Evolutionary conservation across 225 moss, liverwort and hornwort species (phyloP), one percentile per base, ranked within the genome.

Genomic region (Takakia lepidozioides): DNA sequence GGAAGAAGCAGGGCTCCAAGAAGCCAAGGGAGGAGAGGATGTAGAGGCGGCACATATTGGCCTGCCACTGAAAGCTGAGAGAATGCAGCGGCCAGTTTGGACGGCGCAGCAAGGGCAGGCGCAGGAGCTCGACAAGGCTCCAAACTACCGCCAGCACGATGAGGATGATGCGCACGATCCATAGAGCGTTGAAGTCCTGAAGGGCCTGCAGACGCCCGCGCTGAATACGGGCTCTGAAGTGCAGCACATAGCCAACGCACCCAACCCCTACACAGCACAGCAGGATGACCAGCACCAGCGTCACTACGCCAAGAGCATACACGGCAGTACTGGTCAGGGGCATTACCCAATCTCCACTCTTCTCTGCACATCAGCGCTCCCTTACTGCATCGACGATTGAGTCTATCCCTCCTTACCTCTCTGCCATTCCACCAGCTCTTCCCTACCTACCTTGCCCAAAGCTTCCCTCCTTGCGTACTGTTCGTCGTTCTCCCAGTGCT

Each of bases 301-400:
- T 93, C 75, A 61, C 60, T 71, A 88, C 70, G 71, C 93, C 93
- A 83, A 93, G 83, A 71, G 85, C 93, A 85, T 93, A 85, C 88
- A 78, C 85, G 88, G 88, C 80, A 74, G 88, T 81, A 78, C 88
- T 79, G 78, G 80, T 86, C 88, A 88, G 88, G 93, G 85, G 92
- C 92, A 92, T 92, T 76, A 92, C 87, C 92, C 87, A 74, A 84
- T 74, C 74, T 82, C 79, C 74, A 63, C 70, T 67, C 63, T 74
- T 63, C 74, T 74, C 39, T 60, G 67, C 45, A 74, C 74, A 71
- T 80, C 74, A 80, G 74, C 68, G 74, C 60, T 59, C 60, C 70
- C 66, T 67, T 56, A 57, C 70, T 50, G 70, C 79, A 71, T 80
- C 60, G 63, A 74, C 63, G 49, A 63, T 48, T 27, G 36, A 50